Conservation (phyloP, 345 rosid species). For the Mallotus nudiflorus region DNA sequence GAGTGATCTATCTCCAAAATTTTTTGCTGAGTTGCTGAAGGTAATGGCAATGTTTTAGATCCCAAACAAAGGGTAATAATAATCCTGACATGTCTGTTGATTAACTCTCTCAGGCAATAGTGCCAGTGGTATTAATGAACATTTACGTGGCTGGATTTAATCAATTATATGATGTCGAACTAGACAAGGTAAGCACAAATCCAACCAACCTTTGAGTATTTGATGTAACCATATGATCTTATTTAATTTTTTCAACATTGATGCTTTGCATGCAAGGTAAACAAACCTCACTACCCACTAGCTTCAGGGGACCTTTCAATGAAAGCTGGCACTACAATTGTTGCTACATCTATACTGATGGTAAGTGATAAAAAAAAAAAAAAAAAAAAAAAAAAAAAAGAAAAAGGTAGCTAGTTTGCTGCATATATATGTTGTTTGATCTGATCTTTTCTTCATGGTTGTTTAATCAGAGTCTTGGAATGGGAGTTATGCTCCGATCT, state of each 20-base stretch:
- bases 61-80: too few species aligned
- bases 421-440: too few species aligned
- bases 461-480: conserved; percentile 29
- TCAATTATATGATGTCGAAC: too few species aligned
- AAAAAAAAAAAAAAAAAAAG: too few species aligned
- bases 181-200: conserved; percentile 36
- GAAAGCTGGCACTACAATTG: conserved; percentile 26
- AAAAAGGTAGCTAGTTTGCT: too few species aligned
- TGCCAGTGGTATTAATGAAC: conserved; percentile 30
- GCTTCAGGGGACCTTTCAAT: conserved; percentile 36
- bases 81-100: too few species aligned
- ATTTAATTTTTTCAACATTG: too few species aligned
- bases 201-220: too few species aligned
- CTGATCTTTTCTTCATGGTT: neutral
- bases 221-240: neutral
- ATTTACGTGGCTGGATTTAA: conserved; percentile 34
- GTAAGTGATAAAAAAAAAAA: conserved; percentile 19
- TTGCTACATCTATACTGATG: conserved; percentile 14
- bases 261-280: too few species aligned
- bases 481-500: conserved; percentile 31
- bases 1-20: conserved; percentile 28
- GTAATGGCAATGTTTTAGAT: too few species aligned
- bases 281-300: conserved; percentile 35
- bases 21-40: conserved; percentile 30
- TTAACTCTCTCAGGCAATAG: conserved; percentile 22